A percentile compares a stretch with the other conserved stretches of the same genome.
Conservation (phyloP, 2,329 filamentous ascomycete genomes). For the Claviceps pazoutovae region DNA sequence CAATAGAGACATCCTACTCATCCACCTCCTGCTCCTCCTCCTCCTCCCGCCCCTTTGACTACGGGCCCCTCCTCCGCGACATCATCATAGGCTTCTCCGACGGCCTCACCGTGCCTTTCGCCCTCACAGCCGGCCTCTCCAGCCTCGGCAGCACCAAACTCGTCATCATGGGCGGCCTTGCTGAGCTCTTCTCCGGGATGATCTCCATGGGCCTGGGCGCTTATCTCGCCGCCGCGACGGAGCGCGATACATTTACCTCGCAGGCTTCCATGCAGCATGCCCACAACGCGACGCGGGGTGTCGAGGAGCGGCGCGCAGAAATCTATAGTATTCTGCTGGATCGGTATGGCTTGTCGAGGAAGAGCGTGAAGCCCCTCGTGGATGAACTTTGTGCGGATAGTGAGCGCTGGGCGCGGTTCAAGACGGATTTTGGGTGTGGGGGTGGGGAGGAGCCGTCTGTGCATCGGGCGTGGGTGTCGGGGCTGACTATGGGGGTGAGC, state of each 20-base stretch:
- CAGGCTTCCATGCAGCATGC: conserved; percentile 31
- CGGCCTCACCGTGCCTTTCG: conserved; percentile 68
- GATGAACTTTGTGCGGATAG: conserved; percentile 33
- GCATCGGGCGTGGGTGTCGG: conserved; percentile 37
- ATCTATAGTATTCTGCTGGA: conserved; percentile 37
- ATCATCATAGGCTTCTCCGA: conserved; percentile 66
- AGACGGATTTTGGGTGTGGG: conserved; percentile 45
- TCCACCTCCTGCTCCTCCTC: conserved; percentile 4
- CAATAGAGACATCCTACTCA: conserved; percentile 6
- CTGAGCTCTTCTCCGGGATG: conserved; percentile 61
- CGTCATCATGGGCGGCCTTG: conserved; percentile 58
- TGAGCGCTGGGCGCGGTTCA: conserved; percentile 39
- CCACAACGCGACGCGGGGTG: conserved; percentile 26
- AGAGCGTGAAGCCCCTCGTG: conserved; percentile 30
- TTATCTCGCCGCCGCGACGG: conserved; percentile 52
- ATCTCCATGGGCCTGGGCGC: conserved; percentile 69
- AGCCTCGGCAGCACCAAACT: conserved; percentile 49
- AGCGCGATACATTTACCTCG: conserved; percentile 35
- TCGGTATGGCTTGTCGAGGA: conserved; percentile 32
- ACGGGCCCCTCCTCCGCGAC: conserved; percentile 40
- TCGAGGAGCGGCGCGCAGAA: conserved; percentile 31
- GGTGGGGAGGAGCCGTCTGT: conserved; percentile 28
- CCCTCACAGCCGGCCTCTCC: conserved; percentile 59
- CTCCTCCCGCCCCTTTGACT: conserved; percentile 16
- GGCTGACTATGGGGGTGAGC: conserved; percentile 50